A percentile compares a stretch with the other conserved stretches of the same genome.
phyloP scores from a whole-genome alignment of 805 yeast species.

The Dipodascopsis tothii region DNA sequence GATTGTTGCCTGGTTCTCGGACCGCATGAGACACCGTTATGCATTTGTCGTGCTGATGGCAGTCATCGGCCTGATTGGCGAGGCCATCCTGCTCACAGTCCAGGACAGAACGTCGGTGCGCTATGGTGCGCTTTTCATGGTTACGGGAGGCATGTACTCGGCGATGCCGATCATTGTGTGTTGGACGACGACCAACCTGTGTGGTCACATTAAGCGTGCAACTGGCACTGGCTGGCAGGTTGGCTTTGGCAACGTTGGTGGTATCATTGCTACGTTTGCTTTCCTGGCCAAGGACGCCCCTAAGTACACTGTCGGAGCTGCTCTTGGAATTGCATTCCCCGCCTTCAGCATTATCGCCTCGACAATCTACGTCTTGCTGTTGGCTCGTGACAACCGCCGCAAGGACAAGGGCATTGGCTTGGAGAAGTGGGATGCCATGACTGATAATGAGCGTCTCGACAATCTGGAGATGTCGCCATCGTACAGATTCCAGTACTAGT shows the following conservation, averaged over 20 bases:
- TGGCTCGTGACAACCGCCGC: slow-evolving; percentile 28
- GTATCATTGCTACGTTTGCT: slow-evolving; percentile 54
- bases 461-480: slow-evolving; percentile 3
- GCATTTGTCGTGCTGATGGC: slow-evolving; percentile 25
- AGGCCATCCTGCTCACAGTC: slow-evolving; percentile 47
- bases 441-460: slow-evolving; percentile 6
- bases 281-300: slow-evolving; percentile 54
- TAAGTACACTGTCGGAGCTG: slow-evolving; percentile 48
- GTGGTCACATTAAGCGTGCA: slow-evolving; percentile 55
- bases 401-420: slow-evolving; percentile 22
- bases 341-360: slow-evolving; percentile 37
- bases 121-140: slow-evolving; percentile 58
- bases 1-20: slow-evolving; percentile 57
- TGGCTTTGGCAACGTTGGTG: slow-evolving; percentile 70
- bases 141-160: slow-evolving; percentile 52
- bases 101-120: slow-evolving; percentile 37
- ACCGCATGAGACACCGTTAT: slow-evolving; percentile 38
- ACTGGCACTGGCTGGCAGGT: slow-evolving; percentile 55
- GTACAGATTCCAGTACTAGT: slow-evolving; percentile 6
- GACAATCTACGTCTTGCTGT: slow-evolving; percentile 32
- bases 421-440: slow-evolving; percentile 20
- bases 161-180: slow-evolving; percentile 65
- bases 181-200: slow-evolving; percentile 56
- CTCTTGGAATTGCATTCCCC: slow-evolving; percentile 44
- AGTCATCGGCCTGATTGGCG: slow-evolving; percentile 45